A percentile compares a stretch with the other conserved stretches of the same genome.
phyloP scores from a whole-genome alignment of 495 filamentous ascomycete species.

The Filosporella fistucella region DNA sequence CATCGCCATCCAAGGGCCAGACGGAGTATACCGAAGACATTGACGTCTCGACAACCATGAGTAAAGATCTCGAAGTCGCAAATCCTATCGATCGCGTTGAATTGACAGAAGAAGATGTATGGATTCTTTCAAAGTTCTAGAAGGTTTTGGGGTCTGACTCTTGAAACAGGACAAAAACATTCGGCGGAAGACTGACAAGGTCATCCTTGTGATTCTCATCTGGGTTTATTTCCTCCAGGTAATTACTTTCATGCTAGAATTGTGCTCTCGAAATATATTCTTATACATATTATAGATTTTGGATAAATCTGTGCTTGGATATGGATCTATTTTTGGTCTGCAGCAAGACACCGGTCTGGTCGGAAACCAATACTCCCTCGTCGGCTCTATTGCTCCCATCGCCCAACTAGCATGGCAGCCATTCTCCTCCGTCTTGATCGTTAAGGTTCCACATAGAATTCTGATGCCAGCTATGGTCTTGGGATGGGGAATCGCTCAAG shows the following conservation, averaged over 20 bases:
- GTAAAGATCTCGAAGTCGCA: conserved; percentile 1
- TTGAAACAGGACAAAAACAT: conserved; percentile 44
- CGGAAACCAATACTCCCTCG: conserved; percentile 55
- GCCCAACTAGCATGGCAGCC: conserved; percentile 65
- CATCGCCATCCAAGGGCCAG: too few relatives aligned
- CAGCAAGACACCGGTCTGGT: conserved; percentile 45
- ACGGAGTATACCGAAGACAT: neutral
- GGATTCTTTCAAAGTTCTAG: neutral
- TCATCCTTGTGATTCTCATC: conserved; percentile 51
- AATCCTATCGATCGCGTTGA: conserved; percentile 27
- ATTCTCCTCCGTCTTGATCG: conserved; percentile 59
- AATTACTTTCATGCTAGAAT: neutral
- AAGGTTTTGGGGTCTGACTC: conserved; percentile 2
- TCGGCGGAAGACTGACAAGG: conserved; percentile 54
- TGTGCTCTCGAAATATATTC: neutral
- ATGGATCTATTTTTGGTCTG: conserved; percentile 60
- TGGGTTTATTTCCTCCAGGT: conserved; percentile 62
- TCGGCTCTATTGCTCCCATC: conserved; percentile 58
- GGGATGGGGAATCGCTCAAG: conserved; percentile 58
- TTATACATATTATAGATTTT: conserved; percentile 43
- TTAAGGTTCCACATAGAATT: conserved; percentile 60
- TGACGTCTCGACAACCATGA: neutral
- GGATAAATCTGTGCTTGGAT: conserved; percentile 61
- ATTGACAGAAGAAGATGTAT: conserved; percentile 45
- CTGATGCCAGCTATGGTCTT: conserved; percentile 56